Percentiles rank a stretch among this genome's conserved stretches.
Evolutionary conservation across 495 filamentous ascomycete genomes (phyloP).

Genomic region (Filosporella fistucella): DNA sequence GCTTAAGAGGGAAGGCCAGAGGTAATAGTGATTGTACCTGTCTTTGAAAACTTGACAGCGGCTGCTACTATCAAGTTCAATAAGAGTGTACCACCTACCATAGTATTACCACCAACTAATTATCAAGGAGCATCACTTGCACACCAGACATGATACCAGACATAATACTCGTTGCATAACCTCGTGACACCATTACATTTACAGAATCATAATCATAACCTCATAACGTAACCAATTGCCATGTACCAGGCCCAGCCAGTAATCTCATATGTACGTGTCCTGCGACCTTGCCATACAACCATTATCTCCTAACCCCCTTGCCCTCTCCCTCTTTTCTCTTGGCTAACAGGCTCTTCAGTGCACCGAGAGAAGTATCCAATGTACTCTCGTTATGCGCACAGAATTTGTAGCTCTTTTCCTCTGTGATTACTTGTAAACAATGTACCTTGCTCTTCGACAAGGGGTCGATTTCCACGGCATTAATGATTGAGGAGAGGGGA

Average conservation of each 20-base stretch:
- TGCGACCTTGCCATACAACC: background rate
- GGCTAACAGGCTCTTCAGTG: slow-evolving; percentile 81
- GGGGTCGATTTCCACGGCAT: slow-evolving; percentile 89
- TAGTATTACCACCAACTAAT: too few species aligned
- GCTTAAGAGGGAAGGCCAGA: too few species aligned
- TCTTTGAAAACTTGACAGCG: too few species aligned
- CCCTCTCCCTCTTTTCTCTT: slow-evolving; percentile 49
- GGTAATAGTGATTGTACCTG: too few species aligned
- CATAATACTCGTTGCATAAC: too few species aligned
- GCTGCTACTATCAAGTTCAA: too few species aligned
- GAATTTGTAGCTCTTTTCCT: slow-evolving; percentile 88
- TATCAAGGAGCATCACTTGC: too few species aligned
- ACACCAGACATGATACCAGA: too few species aligned
- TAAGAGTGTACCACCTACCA: too few species aligned
- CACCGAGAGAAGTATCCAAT: slow-evolving; percentile 79
- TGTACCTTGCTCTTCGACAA: slow-evolving; percentile 76
- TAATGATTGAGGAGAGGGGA: slow-evolving; percentile 73
- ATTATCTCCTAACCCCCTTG: slow-evolving; percentile 5
- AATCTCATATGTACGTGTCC: background rate
- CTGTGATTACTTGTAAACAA: slow-evolving; percentile 91
- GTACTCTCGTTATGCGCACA: slow-evolving; percentile 78
- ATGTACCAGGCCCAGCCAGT: slow-evolving; percentile 9
- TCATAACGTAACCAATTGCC: background rate
- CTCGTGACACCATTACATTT: slow-evolving; percentile 16
- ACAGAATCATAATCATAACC: slow-evolving; percentile 17